Evolutionary conservation across 257 asterid genomes (phyloP).

Genomic region (Catharanthus roseus): DNA sequence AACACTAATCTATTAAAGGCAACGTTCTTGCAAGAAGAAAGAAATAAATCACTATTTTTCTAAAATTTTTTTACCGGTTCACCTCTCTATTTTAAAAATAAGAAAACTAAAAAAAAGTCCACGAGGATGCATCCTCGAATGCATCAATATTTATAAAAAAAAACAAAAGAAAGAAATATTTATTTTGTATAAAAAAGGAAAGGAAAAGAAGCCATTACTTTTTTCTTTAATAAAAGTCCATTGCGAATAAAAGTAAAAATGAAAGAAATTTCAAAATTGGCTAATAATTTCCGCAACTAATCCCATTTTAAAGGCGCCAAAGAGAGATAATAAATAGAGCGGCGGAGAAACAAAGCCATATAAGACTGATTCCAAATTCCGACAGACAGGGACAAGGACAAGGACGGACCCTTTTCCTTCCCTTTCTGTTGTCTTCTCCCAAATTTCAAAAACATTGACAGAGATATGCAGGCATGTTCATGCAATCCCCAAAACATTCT

Average conservation of each 20-base stretch:
- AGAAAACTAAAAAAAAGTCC: too few species aligned
- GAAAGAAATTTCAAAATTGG: background rate
- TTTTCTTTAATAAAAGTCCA: too few species aligned
- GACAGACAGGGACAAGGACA: too few species aligned
- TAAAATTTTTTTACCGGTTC: too few species aligned
- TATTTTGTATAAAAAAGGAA: background rate
- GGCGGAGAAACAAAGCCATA: background rate
- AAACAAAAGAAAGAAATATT: too few species aligned
- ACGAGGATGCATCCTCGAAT: too few species aligned
- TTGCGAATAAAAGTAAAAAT: background rate
- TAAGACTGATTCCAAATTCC: background rate
- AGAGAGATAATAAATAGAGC: too few species aligned
- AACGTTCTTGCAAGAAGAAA: too few species aligned
- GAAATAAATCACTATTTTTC: too few species aligned
- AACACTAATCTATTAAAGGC: too few species aligned
- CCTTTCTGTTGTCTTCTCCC: background rate
- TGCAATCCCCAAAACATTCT: background rate
- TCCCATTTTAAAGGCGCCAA: background rate
- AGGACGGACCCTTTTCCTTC: background rate
- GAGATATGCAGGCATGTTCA: conserved; percentile 23
- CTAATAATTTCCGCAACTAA: background rate
- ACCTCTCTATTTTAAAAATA: too few species aligned
- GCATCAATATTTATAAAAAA: too few species aligned
- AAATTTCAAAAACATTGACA: background rate
- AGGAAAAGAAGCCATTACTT: background rate